Base-by-base conservation (phyloP, 2,329 filamentous ascomycete genomes). In the Cladosporium sp. region DNA sequence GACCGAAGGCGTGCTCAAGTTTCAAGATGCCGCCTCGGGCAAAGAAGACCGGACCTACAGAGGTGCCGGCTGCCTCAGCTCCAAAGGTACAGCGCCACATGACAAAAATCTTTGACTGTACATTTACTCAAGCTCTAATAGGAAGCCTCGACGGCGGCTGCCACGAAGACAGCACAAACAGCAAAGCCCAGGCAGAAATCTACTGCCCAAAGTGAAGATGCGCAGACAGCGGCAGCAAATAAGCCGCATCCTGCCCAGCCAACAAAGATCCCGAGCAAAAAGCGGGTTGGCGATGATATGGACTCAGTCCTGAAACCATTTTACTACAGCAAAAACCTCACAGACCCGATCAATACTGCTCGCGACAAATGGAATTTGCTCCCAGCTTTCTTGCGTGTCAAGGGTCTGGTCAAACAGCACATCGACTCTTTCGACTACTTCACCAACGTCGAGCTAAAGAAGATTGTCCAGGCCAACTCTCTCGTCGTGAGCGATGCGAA, bases 391-490 rank as follows among this genome's bases (percentile, higher is more conserved):
- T 83, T 99, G 67, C 97, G 97, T 79, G 93, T 97, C 74, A 99
- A 99, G 80, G 93, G 93, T 66, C 84, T 97, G 66, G 93, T 97
- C 63, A 97, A 97, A 79, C 94, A 98, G 83, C 93, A 97, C 78
- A 94, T 97, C 76, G 96, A 99, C 82, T 98, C 95, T 28, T 99
- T 96, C 85, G 97, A 99, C 81, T 97, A 95, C 81, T 98, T 99
- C 74, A 91, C 97, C 71, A 92, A 99, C 73, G 91, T 96, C 65
- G 93, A 98, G 77, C 89, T 99, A 78, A 97, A 97, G 81, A 93
- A 97, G 74, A 99, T 99, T 72, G 90, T 99, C 71, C 89, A 92
- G 76, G 92, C 94, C 61, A 98, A 97, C 77, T 89, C 90, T 59
- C 90, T 88, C 49, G 91, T 99, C 69, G 88, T 91, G 71, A 97